These are phyloP conservation scores for Chlamydomonas incerta DNA, from an alignment of 139 green algal genomes.

Conservation along the genomic window DNA sequence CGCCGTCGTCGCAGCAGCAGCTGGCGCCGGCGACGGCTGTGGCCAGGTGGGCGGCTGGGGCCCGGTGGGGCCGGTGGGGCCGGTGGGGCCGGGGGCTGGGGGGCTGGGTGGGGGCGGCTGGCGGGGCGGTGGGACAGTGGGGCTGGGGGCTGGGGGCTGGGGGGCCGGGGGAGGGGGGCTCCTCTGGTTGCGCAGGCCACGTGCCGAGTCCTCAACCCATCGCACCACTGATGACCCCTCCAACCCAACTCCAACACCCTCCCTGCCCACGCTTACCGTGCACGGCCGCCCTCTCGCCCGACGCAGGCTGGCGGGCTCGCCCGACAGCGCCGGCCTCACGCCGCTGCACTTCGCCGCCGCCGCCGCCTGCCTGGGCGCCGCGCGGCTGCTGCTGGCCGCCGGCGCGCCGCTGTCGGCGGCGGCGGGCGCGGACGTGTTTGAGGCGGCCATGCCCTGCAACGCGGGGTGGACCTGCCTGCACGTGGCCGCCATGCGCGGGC, in stretches of 20 bases:
- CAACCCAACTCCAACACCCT: no score
- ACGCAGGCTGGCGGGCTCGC: not conserved
- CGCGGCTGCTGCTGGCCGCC: conserved; percentile 30
- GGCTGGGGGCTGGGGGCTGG: no score
- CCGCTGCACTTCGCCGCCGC: conserved; percentile 33
- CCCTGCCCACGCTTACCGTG: no score
- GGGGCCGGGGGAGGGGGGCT: no score
- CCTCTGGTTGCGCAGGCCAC: no score
- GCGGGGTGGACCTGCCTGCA: conserved; percentile 25
- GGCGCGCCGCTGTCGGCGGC: not conserved
- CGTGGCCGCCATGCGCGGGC: conserved; percentile 35
- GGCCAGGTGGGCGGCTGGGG: no score
- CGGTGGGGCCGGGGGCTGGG: no score
- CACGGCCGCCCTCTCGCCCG: not conserved
- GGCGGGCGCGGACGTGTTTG: not conserved
- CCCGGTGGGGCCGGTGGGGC: no score
- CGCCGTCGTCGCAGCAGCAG: not conserved
- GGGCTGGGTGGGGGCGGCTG: not conserved
- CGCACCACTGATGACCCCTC: no score
- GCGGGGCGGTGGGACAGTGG: no score
- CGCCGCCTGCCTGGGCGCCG: not conserved
- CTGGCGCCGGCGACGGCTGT: not conserved
- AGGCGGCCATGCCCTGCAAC: conserved; percentile 38
- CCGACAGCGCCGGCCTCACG: conserved; percentile 9
- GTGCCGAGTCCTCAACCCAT: no score